Percentiles rank a stretch among this genome's conserved stretches.
These are phyloP conservation scores for Talaromyces amestolkiae DNA, from an alignment of 2,329 filamentous ascomycete species.

Conservation along the genomic window DNA sequence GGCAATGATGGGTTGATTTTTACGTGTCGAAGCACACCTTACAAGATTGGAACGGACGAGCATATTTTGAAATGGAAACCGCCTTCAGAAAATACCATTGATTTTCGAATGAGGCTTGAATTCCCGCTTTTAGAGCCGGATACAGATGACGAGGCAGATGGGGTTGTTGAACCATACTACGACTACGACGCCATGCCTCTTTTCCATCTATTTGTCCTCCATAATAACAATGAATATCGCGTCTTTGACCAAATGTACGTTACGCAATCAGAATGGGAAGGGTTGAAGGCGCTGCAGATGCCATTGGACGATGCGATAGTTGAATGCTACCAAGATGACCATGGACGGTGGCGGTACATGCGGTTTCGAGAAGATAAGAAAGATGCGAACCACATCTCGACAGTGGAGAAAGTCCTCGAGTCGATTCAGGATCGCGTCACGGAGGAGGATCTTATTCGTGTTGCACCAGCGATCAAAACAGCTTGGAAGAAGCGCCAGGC, in stretches of 20 bases:
- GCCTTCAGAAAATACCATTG: constrained; percentile 88
- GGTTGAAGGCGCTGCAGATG: constrained; percentile 68
- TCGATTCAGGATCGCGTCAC: constrained; percentile 85
- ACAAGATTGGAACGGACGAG: constrained; percentile 84
- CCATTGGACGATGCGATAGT: constrained; percentile 84
- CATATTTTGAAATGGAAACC: constrained; percentile 99
- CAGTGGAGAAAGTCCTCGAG: constrained; percentile 80
- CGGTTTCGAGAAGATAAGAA: constrained; percentile 90
- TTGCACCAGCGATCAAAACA: constrained; percentile 69
- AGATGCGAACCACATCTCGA: constrained; percentile 83
- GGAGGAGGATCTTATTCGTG: constrained; percentile 72
- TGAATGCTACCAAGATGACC: constrained; percentile 78
- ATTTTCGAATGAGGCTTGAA: constrained; percentile 76
- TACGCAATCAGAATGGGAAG: constrained; percentile 77
- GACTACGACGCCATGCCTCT: constrained; percentile 79
- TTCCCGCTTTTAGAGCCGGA: constrained; percentile 73
- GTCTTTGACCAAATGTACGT: constrained; percentile 67
- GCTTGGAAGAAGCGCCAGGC: constrained; percentile 71
- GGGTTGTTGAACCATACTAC: constrained; percentile 59
- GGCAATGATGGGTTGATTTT: constrained; percentile 97
- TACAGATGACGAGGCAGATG: constrained; percentile 65
- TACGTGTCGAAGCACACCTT: constrained; percentile 84
- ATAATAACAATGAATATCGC: constrained; percentile 63
- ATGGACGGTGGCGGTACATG: constrained; percentile 78
- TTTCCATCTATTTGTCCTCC: constrained; percentile 69